Evolutionary conservation across 2,329 filamentous ascomycete species (phyloP).

Genomic region (Aspergillus arachidicola): DNA sequence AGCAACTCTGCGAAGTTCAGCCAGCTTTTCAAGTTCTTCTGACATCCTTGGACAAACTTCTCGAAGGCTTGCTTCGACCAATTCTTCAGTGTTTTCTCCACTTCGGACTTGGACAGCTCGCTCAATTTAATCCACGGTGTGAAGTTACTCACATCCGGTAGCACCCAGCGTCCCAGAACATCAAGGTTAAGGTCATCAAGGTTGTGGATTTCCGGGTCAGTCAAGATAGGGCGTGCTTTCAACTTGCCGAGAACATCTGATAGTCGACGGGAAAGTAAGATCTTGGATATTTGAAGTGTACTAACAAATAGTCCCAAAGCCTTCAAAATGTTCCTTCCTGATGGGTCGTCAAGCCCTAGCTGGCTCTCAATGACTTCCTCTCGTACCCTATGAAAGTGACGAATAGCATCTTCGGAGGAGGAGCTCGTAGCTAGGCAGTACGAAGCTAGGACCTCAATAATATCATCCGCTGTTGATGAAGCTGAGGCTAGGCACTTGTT

Average conservation of each 20-base stretch:
- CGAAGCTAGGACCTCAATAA: constrained; percentile 76
- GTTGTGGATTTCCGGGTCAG: constrained; percentile 66
- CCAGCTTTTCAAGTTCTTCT: constrained; percentile 61
- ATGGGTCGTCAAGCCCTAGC: constrained; percentile 56
- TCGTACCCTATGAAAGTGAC: constrained; percentile 75
- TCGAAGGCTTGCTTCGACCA: constrained; percentile 67
- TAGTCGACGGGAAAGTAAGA: constrained; percentile 72
- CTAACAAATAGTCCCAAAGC: constrained; percentile 73
- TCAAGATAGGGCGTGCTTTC: constrained; percentile 71
- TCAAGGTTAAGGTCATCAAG: constrained; percentile 76
- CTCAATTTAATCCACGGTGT: constrained; percentile 86
- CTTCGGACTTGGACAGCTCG: constrained; percentile 65
- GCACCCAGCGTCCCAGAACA: constrained; percentile 76
- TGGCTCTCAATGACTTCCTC: constrained; percentile 67
- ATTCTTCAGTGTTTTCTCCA: constrained; percentile 60
- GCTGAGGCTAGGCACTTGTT: constrained; percentile 56
- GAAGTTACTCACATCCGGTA: constrained; percentile 80
- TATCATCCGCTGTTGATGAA: constrained; percentile 47
- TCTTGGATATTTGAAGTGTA: constrained; percentile 76
- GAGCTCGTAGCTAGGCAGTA: constrained; percentile 81
- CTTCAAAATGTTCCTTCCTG: constrained; percentile 59
- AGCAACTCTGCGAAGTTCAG: constrained; percentile 70
- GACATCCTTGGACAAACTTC: constrained; percentile 64
- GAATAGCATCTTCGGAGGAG: constrained; percentile 74
- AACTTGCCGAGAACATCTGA: constrained; percentile 69